Conservation (phyloP, 139 green algal species). For the Closterium sp. region DNA sequence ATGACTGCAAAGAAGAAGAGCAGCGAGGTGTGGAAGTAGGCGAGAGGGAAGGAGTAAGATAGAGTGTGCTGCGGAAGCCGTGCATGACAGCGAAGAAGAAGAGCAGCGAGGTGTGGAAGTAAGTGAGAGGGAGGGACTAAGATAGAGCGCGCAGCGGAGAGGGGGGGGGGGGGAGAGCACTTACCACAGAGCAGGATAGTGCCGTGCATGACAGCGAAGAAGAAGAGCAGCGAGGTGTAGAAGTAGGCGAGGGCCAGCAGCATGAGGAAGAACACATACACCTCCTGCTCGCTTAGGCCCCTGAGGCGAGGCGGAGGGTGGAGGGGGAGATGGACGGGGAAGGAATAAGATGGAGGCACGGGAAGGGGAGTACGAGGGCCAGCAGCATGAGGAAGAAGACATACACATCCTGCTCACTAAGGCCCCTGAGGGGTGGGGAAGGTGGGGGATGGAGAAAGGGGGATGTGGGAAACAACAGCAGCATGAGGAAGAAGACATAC, state of each 20-base stretch:
- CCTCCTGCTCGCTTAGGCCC: not conserved
- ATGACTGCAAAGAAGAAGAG: conserved; percentile 14
- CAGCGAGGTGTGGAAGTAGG: conserved; percentile 31
- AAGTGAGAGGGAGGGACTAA: not conserved
- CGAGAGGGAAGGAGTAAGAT: not conserved
- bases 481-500: too few relatives aligned
- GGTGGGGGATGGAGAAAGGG: not conserved
- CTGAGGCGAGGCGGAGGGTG: not conserved
- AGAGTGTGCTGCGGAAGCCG: not conserved
- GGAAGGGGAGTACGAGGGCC: not conserved
- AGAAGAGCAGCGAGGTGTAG: not conserved
- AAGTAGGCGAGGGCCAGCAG: conserved; percentile 5
- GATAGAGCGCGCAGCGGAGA: too few relatives aligned
- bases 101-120: conserved; percentile 16
- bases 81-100: not conserved
- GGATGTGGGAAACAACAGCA: too few relatives aligned
- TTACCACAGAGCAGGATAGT: not conserved
- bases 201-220: not conserved
- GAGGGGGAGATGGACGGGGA: too few relatives aligned
- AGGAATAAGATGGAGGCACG: not conserved
- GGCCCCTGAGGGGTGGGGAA: not conserved
- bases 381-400: not conserved
- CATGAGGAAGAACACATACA: not conserved
- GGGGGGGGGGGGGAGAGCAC: too few relatives aligned
- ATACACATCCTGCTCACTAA: not conserved